Base-by-base conservation (phyloP, 208 protist genomes). In the Willaertia magna region DNA sequence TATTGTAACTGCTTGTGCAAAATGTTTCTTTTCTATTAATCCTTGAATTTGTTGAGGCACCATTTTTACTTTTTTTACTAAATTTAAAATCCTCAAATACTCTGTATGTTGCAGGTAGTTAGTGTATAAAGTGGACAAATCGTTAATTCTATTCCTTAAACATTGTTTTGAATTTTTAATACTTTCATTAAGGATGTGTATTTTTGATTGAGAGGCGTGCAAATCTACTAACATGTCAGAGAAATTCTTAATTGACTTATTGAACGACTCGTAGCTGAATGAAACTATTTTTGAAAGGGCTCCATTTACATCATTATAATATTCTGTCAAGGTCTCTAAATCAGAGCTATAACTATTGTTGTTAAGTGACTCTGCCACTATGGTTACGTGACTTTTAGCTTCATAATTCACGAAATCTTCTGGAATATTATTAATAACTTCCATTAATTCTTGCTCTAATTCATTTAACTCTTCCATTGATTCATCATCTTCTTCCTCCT, bases 21-120 rank as follows among this genome's bases (percentile, higher is more conserved):
- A 83, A 47, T 83, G 43, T 55, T 83, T 83, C 14, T 39, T 55
- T 39, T 83, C 46, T 43, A 83, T 83, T n/a, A 42, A 12, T 49
- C 34, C 4, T 22, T 47, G 1, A 2, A 83, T 43, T 83, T 43
- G 9, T 18, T 83, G n/a, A 0, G 78, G 78, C 9, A 55, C 78
- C 1, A 0, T 0, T 42, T 83, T 51, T 0, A 83, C 44, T 22
- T 83, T 3, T 7, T 79, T 7, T 7, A 83, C 44, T 49, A 43
- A 16, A 39, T 83, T 83, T 7, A 83, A 52, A 55, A 83, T 83
- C 20, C 43, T 83, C 46, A 83, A 55, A 42, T 47, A 83, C 20
- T 83, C 78, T 43, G 78, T 49, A 42, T 83, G 78, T 83, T 83
- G 46, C 0, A 83, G 34, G 40, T 55, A 83, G 26, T 51, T 83